A percentile compares a stretch with the other conserved stretches of the same genome.
These are phyloP conservation scores for Oropetium thomaeum DNA, from an alignment of 176 grass and related monocot genomes.

Conservation along the genomic window DNA sequence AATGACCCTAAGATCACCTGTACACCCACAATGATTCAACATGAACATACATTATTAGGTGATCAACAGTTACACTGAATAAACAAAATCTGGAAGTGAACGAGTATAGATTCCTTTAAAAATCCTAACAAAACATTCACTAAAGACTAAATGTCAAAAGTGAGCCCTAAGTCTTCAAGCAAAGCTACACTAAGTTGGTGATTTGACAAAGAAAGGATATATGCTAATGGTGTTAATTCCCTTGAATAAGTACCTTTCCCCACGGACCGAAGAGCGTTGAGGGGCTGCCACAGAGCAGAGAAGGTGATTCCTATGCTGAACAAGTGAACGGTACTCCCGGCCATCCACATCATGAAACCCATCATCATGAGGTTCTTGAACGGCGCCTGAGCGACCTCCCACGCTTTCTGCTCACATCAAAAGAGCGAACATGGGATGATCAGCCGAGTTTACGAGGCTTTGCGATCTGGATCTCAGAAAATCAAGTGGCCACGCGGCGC, in stretches of 20 bases:
- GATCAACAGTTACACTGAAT: not conserved
- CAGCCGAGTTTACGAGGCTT: not conserved
- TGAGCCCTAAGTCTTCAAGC: not conserved
- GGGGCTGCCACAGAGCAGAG: conserved; percentile 85
- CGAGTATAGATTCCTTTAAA: not conserved
- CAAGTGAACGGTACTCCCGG: conserved; percentile 88
- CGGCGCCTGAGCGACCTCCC: conserved; percentile 91
- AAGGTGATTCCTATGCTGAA: conserved; percentile 99
- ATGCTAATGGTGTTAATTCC: too few species aligned
- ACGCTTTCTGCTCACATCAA: conserved; percentile 73
- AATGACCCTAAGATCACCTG: not conserved
- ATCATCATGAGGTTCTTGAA: conserved; percentile 99
- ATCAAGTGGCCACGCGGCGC: not conserved
- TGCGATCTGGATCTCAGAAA: not conserved
- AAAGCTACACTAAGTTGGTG: conserved; percentile 8
- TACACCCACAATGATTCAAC: not conserved
- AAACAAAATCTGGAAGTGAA: not conserved
- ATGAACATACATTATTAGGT: not conserved
- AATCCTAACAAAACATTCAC: not conserved
- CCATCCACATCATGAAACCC: conserved; percentile 99
- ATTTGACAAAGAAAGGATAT: too few species aligned
- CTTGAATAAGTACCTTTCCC: conserved; percentile 91
- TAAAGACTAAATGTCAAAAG: not conserved
- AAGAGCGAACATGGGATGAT: not conserved
- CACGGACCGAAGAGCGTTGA: conserved; percentile 71